Base-by-base conservation (phyloP, 176 grass and related monocot species). In the Luzula sylvatica region DNA sequence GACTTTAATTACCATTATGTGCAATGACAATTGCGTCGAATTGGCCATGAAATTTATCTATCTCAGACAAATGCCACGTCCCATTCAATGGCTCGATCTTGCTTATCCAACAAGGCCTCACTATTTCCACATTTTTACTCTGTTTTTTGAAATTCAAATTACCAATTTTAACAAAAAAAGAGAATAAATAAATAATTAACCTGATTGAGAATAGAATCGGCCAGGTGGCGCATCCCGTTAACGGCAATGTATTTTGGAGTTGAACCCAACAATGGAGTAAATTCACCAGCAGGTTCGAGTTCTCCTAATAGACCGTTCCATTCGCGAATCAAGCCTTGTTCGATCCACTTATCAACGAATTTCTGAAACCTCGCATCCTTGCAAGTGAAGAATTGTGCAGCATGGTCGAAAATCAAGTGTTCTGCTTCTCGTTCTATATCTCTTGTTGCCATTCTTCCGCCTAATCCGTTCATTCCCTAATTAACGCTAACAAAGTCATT, bases 11-110 rank as follows among this genome's bases (percentile, higher is more conserved):
- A 95, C 90, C 90, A 74, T 96, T 96, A 43, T 96, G 90, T 39
- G 90, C 84, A 53, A 96, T 82, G 18, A 96, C 71, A 68, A 96
- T 56, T 40, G 81, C 80, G 69, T 86, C 81, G 51, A 89, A 89
- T 56, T 86, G 70, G 44, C 84, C 90, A 24, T 47, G 80, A 2
- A 78, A 64, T 71, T 88, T 68, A 13, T 84, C 84, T 45, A 66
- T 81, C 70, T 95, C 90, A 80, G 83, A 74, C 39, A 96, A 80
- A 52, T 75, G 50, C 90, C 90, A 89, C 17, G 50, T 50, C 3
- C 90, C 80, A 76, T 89, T 89, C 54, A 86, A 82, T 0, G 84
- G 84, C 55, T 96, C 90, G 11, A 96, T 77, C 52, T 89, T 82
- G 69, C 90, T 89, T 76, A 96, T 89, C 84, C 90, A 89, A 38